These are phyloP conservation scores for Abortiporus biennis DNA, from an alignment of 1,284 basidiomycete species.

Conservation along the genomic window DNA sequence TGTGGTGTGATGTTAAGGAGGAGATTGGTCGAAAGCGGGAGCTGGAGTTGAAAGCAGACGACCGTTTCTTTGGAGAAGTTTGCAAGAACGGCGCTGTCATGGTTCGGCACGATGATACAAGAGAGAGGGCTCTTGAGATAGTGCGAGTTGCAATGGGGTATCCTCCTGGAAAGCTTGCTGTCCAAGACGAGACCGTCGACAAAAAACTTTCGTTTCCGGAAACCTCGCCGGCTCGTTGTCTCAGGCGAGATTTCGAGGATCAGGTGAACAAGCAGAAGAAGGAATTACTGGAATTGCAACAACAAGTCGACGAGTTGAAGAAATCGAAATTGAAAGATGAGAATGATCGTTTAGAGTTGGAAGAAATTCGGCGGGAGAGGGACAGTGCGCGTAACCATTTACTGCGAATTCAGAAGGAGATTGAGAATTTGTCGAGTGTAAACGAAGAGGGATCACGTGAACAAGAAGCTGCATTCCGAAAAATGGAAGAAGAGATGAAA, in stretches of 20 bases:
- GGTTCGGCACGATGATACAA: constrained; percentile 8
- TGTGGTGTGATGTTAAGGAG: constrained; percentile 38
- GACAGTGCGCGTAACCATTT: no score
- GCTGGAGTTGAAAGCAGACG: constrained; percentile 2
- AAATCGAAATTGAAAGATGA: neutral
- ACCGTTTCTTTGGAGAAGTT: constrained; percentile 3
- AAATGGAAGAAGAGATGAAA: no score
- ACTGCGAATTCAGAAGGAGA: no score
- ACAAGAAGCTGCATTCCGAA: no score
- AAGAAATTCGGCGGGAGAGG: no score
- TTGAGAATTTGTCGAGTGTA: no score
- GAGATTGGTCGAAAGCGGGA: neutral
- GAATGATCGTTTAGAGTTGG: neutral
- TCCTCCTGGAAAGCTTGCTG: constrained; percentile 3
- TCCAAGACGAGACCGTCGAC: constrained; percentile 13
- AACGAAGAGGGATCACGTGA: no score
- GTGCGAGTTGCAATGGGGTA: constrained; percentile 2
- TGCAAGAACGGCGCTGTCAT: constrained; percentile 12
- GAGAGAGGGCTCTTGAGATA: constrained; percentile 6
- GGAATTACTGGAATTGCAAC: neutral
- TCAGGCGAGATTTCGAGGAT: neutral
- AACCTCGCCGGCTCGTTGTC: constrained; percentile 2
- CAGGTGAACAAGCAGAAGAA: neutral
- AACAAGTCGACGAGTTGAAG: neutral
- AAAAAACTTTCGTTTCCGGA: constrained; percentile 7